A percentile compares a stretch with the other conserved stretches of the same genome.
Conservation (phyloP, 768 basidiomycete genomes). For the Terana coerulea region DNA sequence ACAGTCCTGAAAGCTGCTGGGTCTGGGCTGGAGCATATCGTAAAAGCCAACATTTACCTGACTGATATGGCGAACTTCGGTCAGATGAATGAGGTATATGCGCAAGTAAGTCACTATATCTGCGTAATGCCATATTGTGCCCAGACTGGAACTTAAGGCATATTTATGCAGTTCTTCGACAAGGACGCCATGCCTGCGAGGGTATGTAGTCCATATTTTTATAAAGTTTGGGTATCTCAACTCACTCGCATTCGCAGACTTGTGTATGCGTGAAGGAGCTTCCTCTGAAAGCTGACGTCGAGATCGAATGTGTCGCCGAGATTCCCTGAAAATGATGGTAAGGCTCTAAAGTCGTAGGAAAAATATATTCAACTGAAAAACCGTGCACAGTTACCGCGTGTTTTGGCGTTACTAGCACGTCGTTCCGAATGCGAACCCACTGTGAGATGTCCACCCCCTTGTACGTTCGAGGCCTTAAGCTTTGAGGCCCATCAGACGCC, state of each 20-base stretch:
- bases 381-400: too few species aligned
- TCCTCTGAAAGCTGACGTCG: constrained; percentile 51
- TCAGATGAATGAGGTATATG: constrained; percentile 38
- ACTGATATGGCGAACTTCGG: constrained; percentile 35
- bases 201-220: background rate
- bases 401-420: too few species aligned
- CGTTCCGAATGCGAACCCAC: too few species aligned
- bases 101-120: constrained; percentile 21
- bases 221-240: constrained; percentile 13
- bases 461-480: too few species aligned
- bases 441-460: too few species aligned
- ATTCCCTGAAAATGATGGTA: constrained; percentile 18
- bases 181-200: constrained; percentile 8
- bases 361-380: too few species aligned
- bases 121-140: background rate
- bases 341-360: too few species aligned
- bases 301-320: constrained; percentile 60
- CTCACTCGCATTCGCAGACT: constrained; percentile 50
- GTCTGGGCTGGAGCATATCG: constrained; percentile 31
- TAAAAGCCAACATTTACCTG: constrained; percentile 41
- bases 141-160: background rate
- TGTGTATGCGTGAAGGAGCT: constrained; percentile 54
- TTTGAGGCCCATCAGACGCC: too few species aligned
- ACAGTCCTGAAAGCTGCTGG: constrained; percentile 36
- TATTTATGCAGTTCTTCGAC: constrained; percentile 40